Evolutionary conservation across 257 asterid species (phyloP).

Genomic region (Verbena officinalis): DNA sequence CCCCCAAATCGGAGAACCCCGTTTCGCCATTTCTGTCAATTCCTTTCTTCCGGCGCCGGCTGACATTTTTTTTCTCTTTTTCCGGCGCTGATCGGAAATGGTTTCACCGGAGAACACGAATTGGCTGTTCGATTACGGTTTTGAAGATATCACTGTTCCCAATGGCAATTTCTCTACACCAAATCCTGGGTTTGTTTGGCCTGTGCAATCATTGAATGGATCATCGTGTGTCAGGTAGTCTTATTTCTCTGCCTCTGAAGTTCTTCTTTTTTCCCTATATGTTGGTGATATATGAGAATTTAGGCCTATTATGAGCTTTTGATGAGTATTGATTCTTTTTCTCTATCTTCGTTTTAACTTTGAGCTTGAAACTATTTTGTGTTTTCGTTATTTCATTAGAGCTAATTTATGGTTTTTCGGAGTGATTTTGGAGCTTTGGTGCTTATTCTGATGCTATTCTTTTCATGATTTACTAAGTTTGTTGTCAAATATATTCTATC

Average conservation of each 20-base stretch:
- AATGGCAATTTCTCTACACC: slow-evolving; percentile 48
- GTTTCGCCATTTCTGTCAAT: background rate
- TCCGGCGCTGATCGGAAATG: slow-evolving; percentile 46
- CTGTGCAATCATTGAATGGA: slow-evolving; percentile 51
- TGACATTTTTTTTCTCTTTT: background rate
- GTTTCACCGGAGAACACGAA: slow-evolving; percentile 71
- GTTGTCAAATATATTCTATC: background rate
- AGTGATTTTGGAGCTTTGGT: background rate
- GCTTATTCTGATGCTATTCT: background rate
- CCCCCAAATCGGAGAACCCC: background rate
- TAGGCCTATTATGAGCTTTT: slow-evolving; percentile 10
- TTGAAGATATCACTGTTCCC: slow-evolving; percentile 53
- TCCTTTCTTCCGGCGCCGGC: background rate
- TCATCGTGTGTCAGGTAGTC: slow-evolving; percentile 52
- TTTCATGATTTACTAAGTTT: background rate
- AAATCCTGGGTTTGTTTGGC: slow-evolving; percentile 60
- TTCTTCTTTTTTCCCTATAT: background rate
- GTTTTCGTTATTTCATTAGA: background rate
- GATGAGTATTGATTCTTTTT: background rate
- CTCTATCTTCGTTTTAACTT: background rate
- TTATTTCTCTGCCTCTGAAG: background rate
- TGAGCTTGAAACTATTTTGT: background rate
- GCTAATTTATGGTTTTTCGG: background rate
- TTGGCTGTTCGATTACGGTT: slow-evolving; percentile 74
- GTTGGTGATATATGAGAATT: background rate